Base-by-base conservation (phyloP, 208 protist species). In the Borovskyia barvae region DNA sequence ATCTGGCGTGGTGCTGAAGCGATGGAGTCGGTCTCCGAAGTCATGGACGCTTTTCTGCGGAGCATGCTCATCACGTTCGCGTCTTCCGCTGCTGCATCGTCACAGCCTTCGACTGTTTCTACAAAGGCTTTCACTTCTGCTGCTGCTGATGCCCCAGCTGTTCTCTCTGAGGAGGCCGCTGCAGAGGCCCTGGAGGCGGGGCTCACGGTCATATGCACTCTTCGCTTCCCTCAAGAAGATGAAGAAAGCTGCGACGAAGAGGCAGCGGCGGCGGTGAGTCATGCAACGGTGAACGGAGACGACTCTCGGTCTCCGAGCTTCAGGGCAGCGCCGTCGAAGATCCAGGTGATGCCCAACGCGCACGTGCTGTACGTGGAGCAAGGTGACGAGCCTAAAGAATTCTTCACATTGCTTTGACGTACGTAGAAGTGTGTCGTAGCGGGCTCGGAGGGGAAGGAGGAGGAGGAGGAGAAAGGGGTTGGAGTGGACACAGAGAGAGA, bases 371-470 rank as follows among this genome's bases (percentile, higher is more conserved):
- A 90, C 5, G 83, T 88, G 2, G 49, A 72, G 33, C 66, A 89
- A 41, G 75, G 77, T 3, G 64, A 87, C 22, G 85, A 95, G 50
- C 88, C 88, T 9, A 77, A 86, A 45, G 83, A 87, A 37, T 68
- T 95, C 19, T 32, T 94, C 22, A 63, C 81, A 41, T 45, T 71
- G 5, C 24, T 82, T 29, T 73, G 37, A 60, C 11, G 29, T 39
- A 15, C 33, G 14, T 14, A 39, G 33, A 39, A 14, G 14, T 39
- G 33, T 14, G 33, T 8, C 9, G 9, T 8, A 15, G 33, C 33
- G 33, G 33, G 9, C 9, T 39, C 33, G 14, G 33, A 14, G 33
- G 14, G 33, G 9, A 39, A 15, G 33, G 14, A 49, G 28, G 32
- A 45, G 15, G 22, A 20, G 20, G 20, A 42, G 22, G 41, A 29